Conservation (phyloP, 805 yeast species). For the Saccharomyces eubayanus region DNA sequence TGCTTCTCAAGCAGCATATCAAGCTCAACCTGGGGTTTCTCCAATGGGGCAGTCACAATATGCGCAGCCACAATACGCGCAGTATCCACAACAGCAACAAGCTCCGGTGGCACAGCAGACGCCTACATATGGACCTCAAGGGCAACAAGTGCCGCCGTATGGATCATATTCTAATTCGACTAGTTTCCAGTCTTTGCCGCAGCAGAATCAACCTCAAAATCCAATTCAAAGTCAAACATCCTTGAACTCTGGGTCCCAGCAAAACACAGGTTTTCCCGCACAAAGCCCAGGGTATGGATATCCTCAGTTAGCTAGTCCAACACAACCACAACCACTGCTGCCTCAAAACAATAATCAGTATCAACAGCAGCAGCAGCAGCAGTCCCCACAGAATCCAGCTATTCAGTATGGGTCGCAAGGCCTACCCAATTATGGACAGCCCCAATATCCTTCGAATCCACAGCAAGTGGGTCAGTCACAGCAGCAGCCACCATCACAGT, state of each 20-base stretch:
- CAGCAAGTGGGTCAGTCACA: slow-evolving; percentile 7
- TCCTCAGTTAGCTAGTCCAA: not conserved
- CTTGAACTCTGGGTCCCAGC: slow-evolving; percentile 1
- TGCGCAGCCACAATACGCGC: not conserved
- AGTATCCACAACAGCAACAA: not conserved
- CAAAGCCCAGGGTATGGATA: not conserved
- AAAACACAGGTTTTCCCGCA: not conserved
- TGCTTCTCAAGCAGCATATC: not conserved
- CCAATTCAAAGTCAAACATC: not conserved
- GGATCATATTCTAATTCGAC: slow-evolving; percentile 10
- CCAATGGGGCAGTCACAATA: not conserved
- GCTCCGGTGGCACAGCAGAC: not conserved
- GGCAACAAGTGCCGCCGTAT: not conserved
- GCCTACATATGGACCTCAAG: not conserved
- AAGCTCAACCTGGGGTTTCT: not conserved
- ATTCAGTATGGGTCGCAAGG: not conserved
- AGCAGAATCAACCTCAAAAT: slow-evolving; percentile 8
- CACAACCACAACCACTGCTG: slow-evolving; percentile 2
- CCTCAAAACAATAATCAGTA: slow-evolving; percentile 6
- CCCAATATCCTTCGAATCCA: slow-evolving; percentile 5
- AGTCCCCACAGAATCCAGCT: not conserved
- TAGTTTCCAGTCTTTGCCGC: slow-evolving; percentile 8
- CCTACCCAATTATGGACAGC: not conserved
- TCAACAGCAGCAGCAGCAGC: slow-evolving; percentile 7
- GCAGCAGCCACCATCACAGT: slow-evolving; percentile 2